Conservation (phyloP, 257 asterid genomes). For the Agastache rugosa region DNA sequence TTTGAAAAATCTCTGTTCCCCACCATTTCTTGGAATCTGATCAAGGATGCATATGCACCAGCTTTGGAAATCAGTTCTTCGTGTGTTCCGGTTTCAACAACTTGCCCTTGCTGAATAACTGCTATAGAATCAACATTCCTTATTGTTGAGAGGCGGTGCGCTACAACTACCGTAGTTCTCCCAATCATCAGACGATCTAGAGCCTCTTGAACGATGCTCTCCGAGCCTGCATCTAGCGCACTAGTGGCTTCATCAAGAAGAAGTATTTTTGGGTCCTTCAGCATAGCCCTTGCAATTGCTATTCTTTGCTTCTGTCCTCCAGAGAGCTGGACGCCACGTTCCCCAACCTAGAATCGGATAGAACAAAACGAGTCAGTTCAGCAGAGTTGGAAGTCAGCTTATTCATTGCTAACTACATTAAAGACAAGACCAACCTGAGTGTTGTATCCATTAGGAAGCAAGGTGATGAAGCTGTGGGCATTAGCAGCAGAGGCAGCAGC, state of each 20-base stretch:
- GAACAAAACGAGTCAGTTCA: not conserved
- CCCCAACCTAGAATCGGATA: conserved; percentile 73
- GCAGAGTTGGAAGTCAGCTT: no score
- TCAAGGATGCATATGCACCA: conserved; percentile 86
- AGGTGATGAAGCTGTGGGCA: conserved; percentile 88
- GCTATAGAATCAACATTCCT: conserved; percentile 90
- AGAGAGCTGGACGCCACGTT: conserved; percentile 95
- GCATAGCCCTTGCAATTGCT: conserved; percentile 95
- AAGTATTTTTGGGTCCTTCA: conserved; percentile 87
- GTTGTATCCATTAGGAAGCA: conserved; percentile 92
- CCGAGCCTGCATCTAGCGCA: conserved; percentile 93
- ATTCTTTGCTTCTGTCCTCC: conserved; percentile 98
- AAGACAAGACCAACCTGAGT: conserved; percentile 66
- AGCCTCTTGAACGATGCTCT: conserved; percentile 93
- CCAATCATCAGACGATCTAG: conserved; percentile 92
- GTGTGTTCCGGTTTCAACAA: conserved; percentile 93
- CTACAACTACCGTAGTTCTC: conserved; percentile 90
- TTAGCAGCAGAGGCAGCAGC: conserved; percentile 94
- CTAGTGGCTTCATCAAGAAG: conserved; percentile 96
- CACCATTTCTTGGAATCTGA: conserved; percentile 89
- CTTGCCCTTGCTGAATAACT: conserved; percentile 93
- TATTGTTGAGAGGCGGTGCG: conserved; percentile 93
- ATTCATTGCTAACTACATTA: not conserved
- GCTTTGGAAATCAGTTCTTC: conserved; percentile 87
- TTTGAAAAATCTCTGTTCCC: conserved; percentile 84